Conservation (phyloP, 176 grass and related monocot genomes). For the Oryza longistaminata region DNA sequence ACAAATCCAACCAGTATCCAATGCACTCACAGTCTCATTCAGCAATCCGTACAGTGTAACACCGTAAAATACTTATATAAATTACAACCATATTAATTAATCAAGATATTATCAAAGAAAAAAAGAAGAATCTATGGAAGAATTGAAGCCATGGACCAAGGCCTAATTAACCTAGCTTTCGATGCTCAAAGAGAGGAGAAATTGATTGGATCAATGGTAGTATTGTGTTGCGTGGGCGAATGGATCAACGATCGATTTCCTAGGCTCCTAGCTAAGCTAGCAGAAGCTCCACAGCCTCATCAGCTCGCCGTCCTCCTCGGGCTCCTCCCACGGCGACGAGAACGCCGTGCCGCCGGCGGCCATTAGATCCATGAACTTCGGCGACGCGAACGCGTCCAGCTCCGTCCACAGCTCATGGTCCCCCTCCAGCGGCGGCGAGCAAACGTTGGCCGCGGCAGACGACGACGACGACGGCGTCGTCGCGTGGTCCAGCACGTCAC, state of each 20-base stretch:
- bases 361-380: constrained; percentile 50
- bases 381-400: constrained; percentile 44
- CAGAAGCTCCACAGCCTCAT: constrained; percentile 68
- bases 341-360: constrained; percentile 21
- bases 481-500: constrained; percentile 21
- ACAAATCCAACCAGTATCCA: constrained; percentile 50
- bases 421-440: neutral
- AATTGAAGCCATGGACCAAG: neutral
- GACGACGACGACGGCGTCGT: constrained; percentile 21
- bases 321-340: constrained; percentile 48
- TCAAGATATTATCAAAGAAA: neutral
- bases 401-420: constrained; percentile 51
- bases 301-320: constrained; percentile 58
- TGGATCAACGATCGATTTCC: neutral
- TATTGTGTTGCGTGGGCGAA: neutral
- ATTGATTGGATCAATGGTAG: constrained; percentile 28
- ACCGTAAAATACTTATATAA: neutral
- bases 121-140: neutral
- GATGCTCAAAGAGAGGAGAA: neutral
- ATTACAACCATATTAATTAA: constrained; percentile 14
- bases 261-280: constrained; percentile 16
- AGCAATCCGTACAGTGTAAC: constrained; percentile 21
- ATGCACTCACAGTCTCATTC: constrained; percentile 29
- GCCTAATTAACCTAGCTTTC: neutral
- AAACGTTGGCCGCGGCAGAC: constrained; percentile 26